These are phyloP conservation scores for Fusarium armeniacum DNA, from an alignment of 2,329 filamentous ascomycete genomes.

Conservation along the genomic window DNA sequence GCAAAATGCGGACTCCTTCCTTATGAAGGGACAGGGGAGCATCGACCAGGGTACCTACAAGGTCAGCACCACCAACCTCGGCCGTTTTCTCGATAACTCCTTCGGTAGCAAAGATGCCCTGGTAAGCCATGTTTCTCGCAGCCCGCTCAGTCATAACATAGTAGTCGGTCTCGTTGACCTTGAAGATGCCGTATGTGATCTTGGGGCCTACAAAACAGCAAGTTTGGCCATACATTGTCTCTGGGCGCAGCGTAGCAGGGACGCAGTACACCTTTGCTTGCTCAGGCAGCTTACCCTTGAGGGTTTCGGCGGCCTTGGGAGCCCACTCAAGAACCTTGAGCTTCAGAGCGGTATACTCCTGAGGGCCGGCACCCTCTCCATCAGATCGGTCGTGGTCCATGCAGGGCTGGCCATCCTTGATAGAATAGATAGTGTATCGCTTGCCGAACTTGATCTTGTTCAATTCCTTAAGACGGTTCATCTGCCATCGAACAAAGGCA, in stretches of 20 bases:
- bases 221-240: slow-evolving; percentile 99
- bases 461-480: slow-evolving; percentile 89
- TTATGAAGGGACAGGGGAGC: slow-evolving; percentile 90
- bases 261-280: slow-evolving; percentile 88
- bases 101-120: slow-evolving; percentile 85
- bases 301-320: slow-evolving; percentile 75
- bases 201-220: slow-evolving; percentile 95
- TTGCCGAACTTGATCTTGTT: slow-evolving; percentile 95
- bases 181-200: slow-evolving; percentile 90
- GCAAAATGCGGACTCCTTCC: slow-evolving; percentile 86
- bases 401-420: slow-evolving; percentile 62
- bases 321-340: slow-evolving; percentile 93
- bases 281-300: slow-evolving; percentile 83
- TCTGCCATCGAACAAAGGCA: slow-evolving; percentile 95
- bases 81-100: slow-evolving; percentile 81
- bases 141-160: slow-evolving; percentile 86
- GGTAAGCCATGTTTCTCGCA: slow-evolving; percentile 97
- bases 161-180: slow-evolving; percentile 82
- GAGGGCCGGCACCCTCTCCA: slow-evolving; percentile 72
- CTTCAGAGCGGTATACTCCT: slow-evolving; percentile 95
- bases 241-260: slow-evolving; percentile 90
- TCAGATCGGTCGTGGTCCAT: slow-evolving; percentile 64
- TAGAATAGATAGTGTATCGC: slow-evolving; percentile 88
- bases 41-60: slow-evolving; percentile 89
- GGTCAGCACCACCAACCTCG: slow-evolving; percentile 81